A percentile compares a stretch with the other conserved stretches of the same genome.
These are phyloP conservation scores for Eucalyptus dawsonii DNA, from an alignment of 345 rosid species.

Conservation along the genomic window DNA sequence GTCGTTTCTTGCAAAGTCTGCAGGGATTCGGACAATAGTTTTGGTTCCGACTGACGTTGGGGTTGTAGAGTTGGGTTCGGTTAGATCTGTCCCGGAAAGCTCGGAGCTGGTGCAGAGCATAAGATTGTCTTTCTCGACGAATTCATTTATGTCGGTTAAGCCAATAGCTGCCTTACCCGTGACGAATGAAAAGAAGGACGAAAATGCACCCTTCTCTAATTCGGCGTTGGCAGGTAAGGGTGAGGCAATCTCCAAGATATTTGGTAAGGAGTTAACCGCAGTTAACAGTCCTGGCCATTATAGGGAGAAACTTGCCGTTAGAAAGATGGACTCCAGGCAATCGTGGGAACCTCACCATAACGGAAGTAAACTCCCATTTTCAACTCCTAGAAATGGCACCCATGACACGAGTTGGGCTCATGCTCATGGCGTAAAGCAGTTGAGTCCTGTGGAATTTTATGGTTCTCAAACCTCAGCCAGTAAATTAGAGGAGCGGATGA, in stretches of 20 bases:
- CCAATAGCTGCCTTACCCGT: slow-evolving; percentile 12
- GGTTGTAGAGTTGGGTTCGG: slow-evolving; percentile 92
- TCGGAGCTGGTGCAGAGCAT: slow-evolving; percentile 41
- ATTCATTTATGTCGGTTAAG: slow-evolving; percentile 18
- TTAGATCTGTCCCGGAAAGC: slow-evolving; percentile 64
- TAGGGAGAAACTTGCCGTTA: slow-evolving; percentile 79
- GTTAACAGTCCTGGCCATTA: slow-evolving; percentile 15
- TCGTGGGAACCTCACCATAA: slow-evolving; percentile 40
- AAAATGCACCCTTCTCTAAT: neutral
- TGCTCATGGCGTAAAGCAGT: slow-evolving; percentile 28
- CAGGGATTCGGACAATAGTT: slow-evolving; percentile 74
- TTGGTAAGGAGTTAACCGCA: slow-evolving; percentile 62
- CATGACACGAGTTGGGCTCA: slow-evolving; percentile 49
- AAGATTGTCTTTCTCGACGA: slow-evolving; percentile 38
- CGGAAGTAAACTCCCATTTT: slow-evolving; percentile 27
- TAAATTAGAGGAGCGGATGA: slow-evolving; percentile 36
- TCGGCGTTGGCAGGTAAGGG: slow-evolving; percentile 20
- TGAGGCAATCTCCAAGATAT: slow-evolving; percentile 45
- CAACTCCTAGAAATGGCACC: slow-evolving; percentile 28
- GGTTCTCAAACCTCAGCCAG: slow-evolving; percentile 19
- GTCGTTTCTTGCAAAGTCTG: slow-evolving; percentile 70
- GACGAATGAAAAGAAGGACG: slow-evolving; percentile 28
- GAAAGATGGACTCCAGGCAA: slow-evolving; percentile 76
- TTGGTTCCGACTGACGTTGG: slow-evolving; percentile 83
- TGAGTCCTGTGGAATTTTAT: slow-evolving; percentile 21